Evolutionary conservation across 345 rosid genomes (phyloP).

Genomic region (Melaleuca alternifolia): DNA sequence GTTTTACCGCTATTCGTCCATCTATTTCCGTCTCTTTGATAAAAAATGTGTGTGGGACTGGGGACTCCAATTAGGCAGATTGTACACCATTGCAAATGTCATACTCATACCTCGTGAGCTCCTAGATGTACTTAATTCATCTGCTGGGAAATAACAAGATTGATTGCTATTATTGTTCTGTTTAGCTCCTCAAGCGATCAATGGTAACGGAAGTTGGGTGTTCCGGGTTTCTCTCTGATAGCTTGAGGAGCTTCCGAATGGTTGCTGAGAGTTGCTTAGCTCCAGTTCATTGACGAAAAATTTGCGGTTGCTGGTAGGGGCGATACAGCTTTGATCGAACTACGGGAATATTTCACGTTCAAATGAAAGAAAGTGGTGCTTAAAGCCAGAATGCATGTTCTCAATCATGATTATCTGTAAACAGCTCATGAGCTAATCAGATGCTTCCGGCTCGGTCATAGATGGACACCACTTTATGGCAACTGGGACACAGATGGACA

Average conservation of each 20-base stretch:
- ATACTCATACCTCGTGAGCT: constrained; percentile 2
- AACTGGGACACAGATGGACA: not conserved
- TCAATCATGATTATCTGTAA: not conserved
- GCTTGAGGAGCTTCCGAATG: not conserved
- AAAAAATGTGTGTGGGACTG: not conserved
- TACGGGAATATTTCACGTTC: not conserved
- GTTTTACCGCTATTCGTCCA: not conserved
- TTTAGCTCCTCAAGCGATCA: not conserved
- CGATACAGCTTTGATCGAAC: not conserved
- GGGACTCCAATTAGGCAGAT: not conserved
- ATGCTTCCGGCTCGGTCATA: too few relatives aligned
- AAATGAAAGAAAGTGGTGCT: not conserved
- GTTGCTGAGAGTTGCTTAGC: not conserved
- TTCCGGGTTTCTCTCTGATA: not conserved
- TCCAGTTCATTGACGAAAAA: not conserved
- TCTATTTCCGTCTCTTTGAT: not conserved
- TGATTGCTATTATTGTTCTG: not conserved
- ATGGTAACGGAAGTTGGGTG: not conserved
- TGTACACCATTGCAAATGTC: not conserved
- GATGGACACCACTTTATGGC: not conserved
- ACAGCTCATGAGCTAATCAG: not conserved
- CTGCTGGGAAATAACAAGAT: not conserved
- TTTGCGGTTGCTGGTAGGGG: not conserved
- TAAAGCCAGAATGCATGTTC: not conserved
- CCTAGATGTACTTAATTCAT: not conserved